Evolutionary conservation across 164 flowering plant species (phyloP), one percentile per base, ranked within the genome.

Genomic region (Kingdonia uniflora): DNA sequence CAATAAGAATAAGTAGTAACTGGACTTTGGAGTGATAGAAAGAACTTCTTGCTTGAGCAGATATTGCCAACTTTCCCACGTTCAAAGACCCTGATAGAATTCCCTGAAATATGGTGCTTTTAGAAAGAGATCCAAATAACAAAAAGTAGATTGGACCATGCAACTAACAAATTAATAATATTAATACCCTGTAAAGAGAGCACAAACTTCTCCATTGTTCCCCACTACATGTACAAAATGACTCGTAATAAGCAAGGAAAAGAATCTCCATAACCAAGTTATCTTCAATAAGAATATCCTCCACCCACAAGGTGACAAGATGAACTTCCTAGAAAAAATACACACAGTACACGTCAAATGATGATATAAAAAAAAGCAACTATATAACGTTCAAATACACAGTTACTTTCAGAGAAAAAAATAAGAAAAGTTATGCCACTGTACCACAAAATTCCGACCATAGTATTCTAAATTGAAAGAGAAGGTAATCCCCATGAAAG

Each of bases 241-340:
- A 80, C 71, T 86, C 96, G 59, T 86, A 82, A 71, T 87, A 92
- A 46, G 64, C 63, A 55, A 86, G 82, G 65, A 92, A 92, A 65
- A 92, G 75, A 71, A 84, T 81, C 61, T 92, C 99, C 76, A 86
- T 59, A 44, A 84, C 67, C 78, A 92, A 69, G 64, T 63, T 84
- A 60, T 68, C 91, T 72, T 92, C 99, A 38, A 74, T 75, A 53
- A 92, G 72, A 47, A 69, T 82, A 77, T 84, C 96, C 74, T 92
- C 99, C 42, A 87, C 95, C 96, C 96, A 92, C 60, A 88, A 65
- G 43, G 76, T 77, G 57, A 77, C 85, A 21, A 92, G 71, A 56
- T 88, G 89, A 65, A 79, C 74, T 63, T 81, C 95, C 99, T 92
- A 57, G 35, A 65, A 42, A 57, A 17, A 39, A 54, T 15, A 25